Evolutionary conservation across 2,329 filamentous ascomycete species (phyloP), one percentile per base, ranked within the genome.

Genomic region (Aspergillus oerlinghausenensis): DNA sequence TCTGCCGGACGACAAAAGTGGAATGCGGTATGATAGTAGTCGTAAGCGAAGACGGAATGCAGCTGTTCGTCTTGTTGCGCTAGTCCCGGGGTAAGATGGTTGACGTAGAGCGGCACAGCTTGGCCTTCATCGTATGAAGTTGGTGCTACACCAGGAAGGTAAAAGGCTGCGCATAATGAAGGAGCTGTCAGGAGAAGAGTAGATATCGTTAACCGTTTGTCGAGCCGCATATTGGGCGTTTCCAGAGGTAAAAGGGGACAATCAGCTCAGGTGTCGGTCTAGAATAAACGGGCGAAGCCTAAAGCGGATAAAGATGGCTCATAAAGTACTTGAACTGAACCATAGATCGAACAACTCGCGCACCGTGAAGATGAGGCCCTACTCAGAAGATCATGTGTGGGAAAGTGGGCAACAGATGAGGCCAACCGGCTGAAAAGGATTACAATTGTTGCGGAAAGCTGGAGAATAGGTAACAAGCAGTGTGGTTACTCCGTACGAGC

Each of bases 81-180:
- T 49, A 91, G 86, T 49, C 92, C 86, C 3, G 94, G 93, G 45
- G 90, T 94, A 67, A 99, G 88, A 71, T 88, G 88, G 78, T 99
- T 99, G 74, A 99, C 94, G 69, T 90, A 88, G 50, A 99, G 84
- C 25, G 92, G 90, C 25, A 99, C 94, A 26, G 78, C 78, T 66
- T 94, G 89, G 70, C 86, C 89, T 52, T 80, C 78, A 67, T 89
- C 86, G 80, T 99, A 99, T 55, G 93, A 93, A 47, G 91, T 95
- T 23, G 94, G 94, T 63, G 93, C 92, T 66, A 97, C 92, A 65
- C 94, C 94, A 40, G 93, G 94, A 43, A 99, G 89, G 78, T 99
- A 99, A 79, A 97, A 99, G 55, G 91, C 90, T 2, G 85, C 81
- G 14, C 71, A 75, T 59, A 74, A 52, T 3, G 67, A 67, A 17